Conservation (phyloP, 2,329 filamentous ascomycete genomes). For the Amauroascus verrucosus region DNA sequence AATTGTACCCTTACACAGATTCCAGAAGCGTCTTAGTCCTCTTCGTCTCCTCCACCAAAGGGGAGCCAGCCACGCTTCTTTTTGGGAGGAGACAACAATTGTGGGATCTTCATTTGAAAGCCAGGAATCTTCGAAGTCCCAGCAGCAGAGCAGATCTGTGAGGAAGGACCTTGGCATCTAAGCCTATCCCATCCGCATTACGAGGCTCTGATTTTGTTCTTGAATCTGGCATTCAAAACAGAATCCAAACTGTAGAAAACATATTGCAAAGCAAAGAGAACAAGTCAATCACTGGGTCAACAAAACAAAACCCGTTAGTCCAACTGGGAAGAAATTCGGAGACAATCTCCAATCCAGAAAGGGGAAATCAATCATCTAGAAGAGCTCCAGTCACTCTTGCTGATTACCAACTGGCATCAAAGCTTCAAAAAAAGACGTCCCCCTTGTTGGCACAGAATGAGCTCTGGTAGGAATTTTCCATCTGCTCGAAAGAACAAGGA, state of each 20-base stretch:
- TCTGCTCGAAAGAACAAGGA: constrained; percentile 2
- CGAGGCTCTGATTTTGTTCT: not conserved
- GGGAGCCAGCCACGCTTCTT: not conserved
- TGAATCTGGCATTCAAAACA: not conserved
- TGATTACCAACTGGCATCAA: not conserved
- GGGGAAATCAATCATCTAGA: not conserved
- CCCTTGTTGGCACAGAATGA: not conserved
- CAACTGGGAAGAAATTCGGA: not conserved
- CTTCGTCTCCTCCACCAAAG: not conserved
- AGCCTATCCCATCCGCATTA: not conserved
- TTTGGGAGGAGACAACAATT: not conserved
- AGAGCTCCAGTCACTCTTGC: not conserved
- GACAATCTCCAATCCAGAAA: not conserved
- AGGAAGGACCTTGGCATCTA: not conserved
- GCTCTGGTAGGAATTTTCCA: not conserved
- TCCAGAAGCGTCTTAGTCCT: not conserved
- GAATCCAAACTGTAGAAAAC: not conserved
- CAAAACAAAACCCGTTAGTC: not conserved
- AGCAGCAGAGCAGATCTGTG: not conserved
- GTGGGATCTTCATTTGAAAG: not conserved
- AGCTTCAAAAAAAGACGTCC: not conserved
- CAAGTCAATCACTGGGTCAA: not conserved
- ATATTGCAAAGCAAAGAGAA: not conserved
- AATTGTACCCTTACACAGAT: not conserved
- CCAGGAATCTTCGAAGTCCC: not conserved